A percentile compares a stretch with the other conserved stretches of the same genome.
Conservation (phyloP, 2,329 filamentous ascomycete genomes). For the Pseudomassariella vexata region DNA sequence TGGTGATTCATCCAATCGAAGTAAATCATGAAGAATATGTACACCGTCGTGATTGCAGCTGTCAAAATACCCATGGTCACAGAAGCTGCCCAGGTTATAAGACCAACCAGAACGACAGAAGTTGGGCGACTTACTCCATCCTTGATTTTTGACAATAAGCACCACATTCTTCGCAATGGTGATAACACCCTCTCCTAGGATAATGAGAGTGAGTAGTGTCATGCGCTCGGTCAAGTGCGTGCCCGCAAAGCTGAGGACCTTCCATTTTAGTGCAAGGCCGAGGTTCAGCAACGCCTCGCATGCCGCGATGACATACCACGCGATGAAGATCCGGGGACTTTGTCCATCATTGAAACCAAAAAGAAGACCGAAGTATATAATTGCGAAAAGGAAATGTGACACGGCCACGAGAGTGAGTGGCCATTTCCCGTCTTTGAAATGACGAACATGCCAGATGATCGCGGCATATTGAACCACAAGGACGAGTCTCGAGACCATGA, state of each 20-base stretch:
- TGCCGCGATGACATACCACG: constrained; percentile 48
- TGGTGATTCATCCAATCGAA: constrained; percentile 60
- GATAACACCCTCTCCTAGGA: constrained; percentile 60
- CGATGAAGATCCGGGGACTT: constrained; percentile 26
- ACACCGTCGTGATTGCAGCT: constrained; percentile 30
- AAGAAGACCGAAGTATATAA: constrained; percentile 33
- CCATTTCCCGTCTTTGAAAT: constrained; percentile 27
- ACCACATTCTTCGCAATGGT: constrained; percentile 43
- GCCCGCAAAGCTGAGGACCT: constrained; percentile 52
- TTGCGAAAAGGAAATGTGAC: constrained; percentile 25
- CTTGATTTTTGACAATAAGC: constrained; percentile 32
- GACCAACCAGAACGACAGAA: neutral
- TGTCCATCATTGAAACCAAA: constrained; percentile 27
- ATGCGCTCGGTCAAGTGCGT: constrained; percentile 60
- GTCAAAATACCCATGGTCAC: constrained; percentile 32
- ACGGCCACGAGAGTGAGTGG: constrained; percentile 27
- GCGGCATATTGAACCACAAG: constrained; percentile 47
- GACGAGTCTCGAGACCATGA: constrained; percentile 44
- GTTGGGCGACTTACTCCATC: constrained; percentile 27
- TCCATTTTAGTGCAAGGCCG: constrained; percentile 44
- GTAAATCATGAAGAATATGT: constrained; percentile 37
- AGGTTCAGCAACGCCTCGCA: constrained; percentile 47
- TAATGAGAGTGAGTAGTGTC: constrained; percentile 58
- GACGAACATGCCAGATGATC: constrained; percentile 34
- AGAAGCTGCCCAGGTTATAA: constrained; percentile 16